Base-by-base conservation (phyloP, 495 filamentous ascomycete genomes). In the Gamarada debralockiae region DNA sequence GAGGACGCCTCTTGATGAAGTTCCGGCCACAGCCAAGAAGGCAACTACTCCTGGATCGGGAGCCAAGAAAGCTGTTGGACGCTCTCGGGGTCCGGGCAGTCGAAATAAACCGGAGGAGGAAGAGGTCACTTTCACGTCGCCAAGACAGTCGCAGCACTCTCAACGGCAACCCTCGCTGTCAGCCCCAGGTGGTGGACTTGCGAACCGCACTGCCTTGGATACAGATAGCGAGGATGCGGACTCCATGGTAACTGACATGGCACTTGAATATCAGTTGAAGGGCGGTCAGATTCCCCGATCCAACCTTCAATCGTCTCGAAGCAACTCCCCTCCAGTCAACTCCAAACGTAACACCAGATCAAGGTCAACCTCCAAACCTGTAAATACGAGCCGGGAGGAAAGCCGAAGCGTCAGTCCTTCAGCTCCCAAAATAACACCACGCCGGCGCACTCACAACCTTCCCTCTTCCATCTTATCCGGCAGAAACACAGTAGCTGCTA, bases 101-200 rank as follows among this genome's bases (percentile, higher is more conserved):
- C 31, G 25, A 13, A 36, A 41, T 18, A 10, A 45, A 17, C 25
- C 17, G 9, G 39, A 18, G 6, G 39, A 44, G 7, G 50, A 29
- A 10, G 36, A 52, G 25, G n/a, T 33, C 12, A n/a, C 42, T 10
- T 52, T 44, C 20, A 45, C 39, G 14, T 45, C 50, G 1, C 50
- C 50, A 4, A 53, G 9, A 21, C 18, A 12, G 27, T 42, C 34
- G 12, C 48, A 48, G 23, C 22, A 33, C 14, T 53, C 45, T 25
- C 56, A 47, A 25, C 44, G 29, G 36, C 55, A 44, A 20, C 57
- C 47, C 1, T 52, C 41, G 21, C 34, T 52, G 6, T 40, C 52
- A 9, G 49, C 38, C 23, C 49, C 58, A n/a, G 15, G 12, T n/a
- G 37, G 38, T n/a, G 48, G 48, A n/a, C 44, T 60, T 24, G 58